phyloP scores from a whole-genome alignment of 2,329 filamentous ascomycete genomes.

The Ceratocystiopsis brevicomis region DNA sequence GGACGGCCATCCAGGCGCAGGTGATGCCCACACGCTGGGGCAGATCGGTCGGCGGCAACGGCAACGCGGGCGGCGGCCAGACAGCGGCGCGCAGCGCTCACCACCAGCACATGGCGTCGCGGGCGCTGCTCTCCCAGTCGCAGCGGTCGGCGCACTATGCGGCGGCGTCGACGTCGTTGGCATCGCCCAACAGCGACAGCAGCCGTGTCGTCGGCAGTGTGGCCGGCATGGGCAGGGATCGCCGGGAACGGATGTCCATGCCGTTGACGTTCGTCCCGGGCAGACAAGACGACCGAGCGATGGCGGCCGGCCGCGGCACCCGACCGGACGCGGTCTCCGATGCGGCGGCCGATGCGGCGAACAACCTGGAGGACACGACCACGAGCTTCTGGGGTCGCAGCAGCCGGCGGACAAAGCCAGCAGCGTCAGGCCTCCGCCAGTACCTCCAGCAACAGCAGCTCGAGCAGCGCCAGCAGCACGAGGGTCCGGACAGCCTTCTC shows the following conservation, averaged over 20 bases:
- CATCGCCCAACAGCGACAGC: conserved; percentile 3
- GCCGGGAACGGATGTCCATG: neutral
- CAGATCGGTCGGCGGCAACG: neutral
- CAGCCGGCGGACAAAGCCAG: neutral
- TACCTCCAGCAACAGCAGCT: conserved; percentile 5
- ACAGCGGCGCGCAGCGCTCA: neutral
- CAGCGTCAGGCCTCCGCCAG: conserved; percentile 1
- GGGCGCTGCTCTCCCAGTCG: conserved; percentile 8
- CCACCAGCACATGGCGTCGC: neutral
- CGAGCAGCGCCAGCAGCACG: conserved; percentile 2
- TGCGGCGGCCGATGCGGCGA: neutral
- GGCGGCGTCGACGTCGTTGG: conserved; percentile 5
- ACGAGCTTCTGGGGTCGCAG: conserved; percentile 3
- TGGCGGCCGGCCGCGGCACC: too few species aligned
- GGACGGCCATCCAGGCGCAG: conserved; percentile 34
- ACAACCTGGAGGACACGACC: neutral
- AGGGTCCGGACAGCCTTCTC: neutral
- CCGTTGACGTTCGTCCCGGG: neutral
- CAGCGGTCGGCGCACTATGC: conserved; percentile 9
- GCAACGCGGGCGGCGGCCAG: neutral
- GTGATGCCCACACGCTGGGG: conserved; percentile 6
- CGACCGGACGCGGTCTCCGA: neutral
- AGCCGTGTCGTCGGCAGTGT: too few species aligned
- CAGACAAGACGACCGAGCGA: neutral
- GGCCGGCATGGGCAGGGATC: neutral